Conservation (phyloP, 352 stramenopile genomes). For the Elongisporangium prolatum region DNA sequence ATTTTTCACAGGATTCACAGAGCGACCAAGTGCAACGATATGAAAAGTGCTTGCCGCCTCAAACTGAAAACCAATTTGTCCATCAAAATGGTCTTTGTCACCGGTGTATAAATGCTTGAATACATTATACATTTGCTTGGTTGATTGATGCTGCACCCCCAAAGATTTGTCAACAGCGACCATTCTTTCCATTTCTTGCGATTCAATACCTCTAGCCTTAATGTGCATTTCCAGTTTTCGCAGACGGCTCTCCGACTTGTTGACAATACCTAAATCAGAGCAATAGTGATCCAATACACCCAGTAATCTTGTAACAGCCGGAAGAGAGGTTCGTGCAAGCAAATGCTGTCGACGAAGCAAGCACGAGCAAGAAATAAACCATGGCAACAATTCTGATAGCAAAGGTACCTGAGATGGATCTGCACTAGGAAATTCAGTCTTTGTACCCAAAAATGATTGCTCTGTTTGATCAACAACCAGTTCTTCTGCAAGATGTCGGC, state of each 20-base stretch:
- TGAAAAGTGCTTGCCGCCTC: slow-evolving; percentile 78
- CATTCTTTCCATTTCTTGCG: slow-evolving; percentile 59
- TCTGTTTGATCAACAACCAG: slow-evolving; percentile 50
- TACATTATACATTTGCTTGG: slow-evolving; percentile 82
- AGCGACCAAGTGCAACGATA: slow-evolving; percentile 76
- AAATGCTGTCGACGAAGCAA: slow-evolving; percentile 77
- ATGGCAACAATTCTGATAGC: slow-evolving; percentile 63
- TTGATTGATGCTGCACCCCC: slow-evolving; percentile 37
- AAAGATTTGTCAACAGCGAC: slow-evolving; percentile 41
- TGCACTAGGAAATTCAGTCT: slow-evolving; percentile 19
- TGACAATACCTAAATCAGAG: slow-evolving; percentile 55
- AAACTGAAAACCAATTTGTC: slow-evolving; percentile 88
- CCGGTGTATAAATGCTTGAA: slow-evolving; percentile 87
- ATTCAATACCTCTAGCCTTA: slow-evolving; percentile 56
- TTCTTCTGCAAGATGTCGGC: slow-evolving; percentile 41
- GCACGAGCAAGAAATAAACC: slow-evolving; percentile 75
- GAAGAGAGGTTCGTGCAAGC: slow-evolving; percentile 67
- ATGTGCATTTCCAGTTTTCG: slow-evolving; percentile 54
- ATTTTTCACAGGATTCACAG: slow-evolving; percentile 67
- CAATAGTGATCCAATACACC: slow-evolving; percentile 69
- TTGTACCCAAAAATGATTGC: slow-evolving; percentile 30
- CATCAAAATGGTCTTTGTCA: slow-evolving; percentile 88
- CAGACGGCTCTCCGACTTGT: slow-evolving; percentile 57
- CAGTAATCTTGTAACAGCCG: slow-evolving; percentile 57
- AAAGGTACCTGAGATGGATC: slow-evolving; percentile 41